These are phyloP conservation scores for Echria macrotheca DNA, from an alignment of 495 filamentous ascomycete species.

Conservation along the genomic window DNA sequence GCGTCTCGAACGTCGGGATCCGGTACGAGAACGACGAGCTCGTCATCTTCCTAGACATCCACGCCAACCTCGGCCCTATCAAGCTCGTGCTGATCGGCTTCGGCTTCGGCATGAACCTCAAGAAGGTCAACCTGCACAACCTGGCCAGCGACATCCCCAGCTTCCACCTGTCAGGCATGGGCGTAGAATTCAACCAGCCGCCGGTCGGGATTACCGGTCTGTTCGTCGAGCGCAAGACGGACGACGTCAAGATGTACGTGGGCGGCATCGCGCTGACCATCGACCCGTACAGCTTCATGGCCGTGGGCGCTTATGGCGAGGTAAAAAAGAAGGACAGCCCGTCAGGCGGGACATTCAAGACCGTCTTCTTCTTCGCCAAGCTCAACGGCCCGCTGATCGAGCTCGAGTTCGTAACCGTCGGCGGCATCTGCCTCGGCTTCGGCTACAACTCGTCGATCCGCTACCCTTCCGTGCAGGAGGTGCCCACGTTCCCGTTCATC, in stretches of 20 bases:
- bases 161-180: not conserved
- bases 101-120: not conserved
- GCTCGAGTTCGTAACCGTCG: slow-evolving; percentile 34
- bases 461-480: slow-evolving; percentile 4
- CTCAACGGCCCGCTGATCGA: slow-evolving; percentile 17
- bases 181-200: not conserved
- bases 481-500: slow-evolving; percentile 25
- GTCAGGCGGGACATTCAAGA: not conserved
- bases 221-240: not conserved
- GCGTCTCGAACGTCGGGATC: not conserved
- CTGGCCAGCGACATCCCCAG: not conserved
- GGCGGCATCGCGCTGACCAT: not conserved
- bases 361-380: slow-evolving; percentile 35
- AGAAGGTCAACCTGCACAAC: not conserved
- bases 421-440: slow-evolving; percentile 15
- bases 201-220: not conserved
- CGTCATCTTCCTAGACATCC: not conserved
- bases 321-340: not conserved
- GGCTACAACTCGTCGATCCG: slow-evolving; percentile 28
- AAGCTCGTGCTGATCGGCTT: not conserved
- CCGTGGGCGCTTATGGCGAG: not conserved
- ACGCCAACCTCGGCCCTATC: not conserved
- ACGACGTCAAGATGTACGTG: not conserved
- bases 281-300: not conserved
- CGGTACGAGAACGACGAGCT: not conserved